A percentile compares a stretch with the other conserved stretches of the same genome.
Evolutionary conservation across 1,284 basidiomycete genomes (phyloP).

Genomic region (Ustilago shanxiensis): DNA sequence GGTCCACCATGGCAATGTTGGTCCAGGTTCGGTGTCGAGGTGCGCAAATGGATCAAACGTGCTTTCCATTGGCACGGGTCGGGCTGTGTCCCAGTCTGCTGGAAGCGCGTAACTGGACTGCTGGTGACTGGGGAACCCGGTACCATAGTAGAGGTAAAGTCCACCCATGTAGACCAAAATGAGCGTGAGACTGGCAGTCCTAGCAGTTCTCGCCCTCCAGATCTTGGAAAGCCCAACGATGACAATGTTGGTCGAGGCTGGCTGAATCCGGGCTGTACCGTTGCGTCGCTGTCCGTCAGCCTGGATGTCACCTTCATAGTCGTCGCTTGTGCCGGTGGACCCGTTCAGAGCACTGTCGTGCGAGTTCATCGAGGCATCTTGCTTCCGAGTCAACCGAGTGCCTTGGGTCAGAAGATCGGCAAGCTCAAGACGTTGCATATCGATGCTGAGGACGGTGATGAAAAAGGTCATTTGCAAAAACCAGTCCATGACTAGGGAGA

Average conservation of each 20-base stretch:
- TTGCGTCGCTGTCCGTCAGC: slow-evolving; percentile 18
- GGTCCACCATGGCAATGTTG: slow-evolving; percentile 56
- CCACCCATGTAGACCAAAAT: slow-evolving; percentile 56
- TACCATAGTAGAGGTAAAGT: slow-evolving; percentile 65
- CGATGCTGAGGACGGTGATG: slow-evolving; percentile 87
- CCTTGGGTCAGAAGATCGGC: slow-evolving; percentile 62
- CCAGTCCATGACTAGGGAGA: slow-evolving; percentile 95
- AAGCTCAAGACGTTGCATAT: slow-evolving; percentile 84
- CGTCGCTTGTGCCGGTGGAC: slow-evolving; percentile 13
- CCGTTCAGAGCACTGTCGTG: slow-evolving; percentile 21
- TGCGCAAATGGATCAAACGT: slow-evolving; percentile 59
- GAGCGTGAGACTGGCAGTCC: slow-evolving; percentile 82
- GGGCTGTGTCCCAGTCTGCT: slow-evolving; percentile 32
- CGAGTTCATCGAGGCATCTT: slow-evolving; percentile 11
- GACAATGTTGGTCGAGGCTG: slow-evolving; percentile 30
- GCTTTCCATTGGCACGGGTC: slow-evolving; percentile 14
- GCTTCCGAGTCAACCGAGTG: slow-evolving; percentile 37
- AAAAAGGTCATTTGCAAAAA: slow-evolving; percentile 94
- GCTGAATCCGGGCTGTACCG: not conserved
- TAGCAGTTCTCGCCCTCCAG: slow-evolving; percentile 77
- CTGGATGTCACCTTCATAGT: slow-evolving; percentile 9
- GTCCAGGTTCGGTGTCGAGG: slow-evolving; percentile 29
- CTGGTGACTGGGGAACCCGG: slow-evolving; percentile 51
- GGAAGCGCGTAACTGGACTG: slow-evolving; percentile 37
- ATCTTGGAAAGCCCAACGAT: slow-evolving; percentile 30